Conservation (phyloP, 768 basidiomycete genomes). For the Amanita molliuscula region DNA sequence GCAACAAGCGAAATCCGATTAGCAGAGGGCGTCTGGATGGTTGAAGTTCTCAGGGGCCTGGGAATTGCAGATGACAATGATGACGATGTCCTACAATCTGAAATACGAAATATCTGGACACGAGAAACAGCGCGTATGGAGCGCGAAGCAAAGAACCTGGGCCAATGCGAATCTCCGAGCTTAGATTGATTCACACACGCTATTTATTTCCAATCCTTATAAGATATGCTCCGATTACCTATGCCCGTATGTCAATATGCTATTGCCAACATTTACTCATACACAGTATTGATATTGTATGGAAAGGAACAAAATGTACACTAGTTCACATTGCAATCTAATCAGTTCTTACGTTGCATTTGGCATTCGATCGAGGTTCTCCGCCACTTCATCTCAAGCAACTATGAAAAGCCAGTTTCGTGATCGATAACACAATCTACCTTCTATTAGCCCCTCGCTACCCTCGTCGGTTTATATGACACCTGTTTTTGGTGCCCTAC, state of each 20-base stretch:
- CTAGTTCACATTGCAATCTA: conserved; percentile 1
- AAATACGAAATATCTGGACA: conserved; percentile 31
- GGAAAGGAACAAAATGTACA: conserved; percentile 2
- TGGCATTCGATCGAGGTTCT: neutral
- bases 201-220: conserved; percentile 1
- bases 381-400: neutral
- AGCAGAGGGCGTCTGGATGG: conserved; percentile 50
- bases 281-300: conserved; percentile 3
- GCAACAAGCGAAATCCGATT: conserved; percentile 42
- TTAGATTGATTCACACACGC: neutral
- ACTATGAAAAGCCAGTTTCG: neutral
- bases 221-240: conserved; percentile 3
- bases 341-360: neutral
- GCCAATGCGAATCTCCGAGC: neutral
- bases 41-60: conserved; percentile 64
- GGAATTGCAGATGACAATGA: conserved; percentile 41
- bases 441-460: neutral
- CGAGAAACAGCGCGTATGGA: conserved; percentile 35
- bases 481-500: neutral
- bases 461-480: neutral
- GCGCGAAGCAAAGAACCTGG: conserved; percentile 27
- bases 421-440: neutral
- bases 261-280: neutral
- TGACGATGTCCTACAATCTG: conserved; percentile 23
- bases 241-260: conserved; percentile 6